Conservation (phyloP, 805 yeast genomes). For the Starmerella bombicola region DNA sequence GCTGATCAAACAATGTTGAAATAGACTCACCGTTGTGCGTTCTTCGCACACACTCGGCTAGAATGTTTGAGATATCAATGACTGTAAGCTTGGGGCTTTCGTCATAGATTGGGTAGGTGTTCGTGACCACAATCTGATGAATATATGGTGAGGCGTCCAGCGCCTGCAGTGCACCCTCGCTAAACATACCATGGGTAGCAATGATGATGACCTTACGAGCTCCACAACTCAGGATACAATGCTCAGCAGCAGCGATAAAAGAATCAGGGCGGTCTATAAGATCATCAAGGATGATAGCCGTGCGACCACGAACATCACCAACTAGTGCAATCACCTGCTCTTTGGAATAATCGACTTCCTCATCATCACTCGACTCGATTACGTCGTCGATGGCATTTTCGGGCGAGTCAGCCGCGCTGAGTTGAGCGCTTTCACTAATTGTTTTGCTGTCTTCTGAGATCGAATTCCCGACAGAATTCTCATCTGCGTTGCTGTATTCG, state of each 20-base stretch:
- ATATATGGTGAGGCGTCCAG: slow-evolving; percentile 69
- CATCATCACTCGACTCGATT: slow-evolving; percentile 35
- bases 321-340: slow-evolving; percentile 92
- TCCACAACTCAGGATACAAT: slow-evolving; percentile 88
- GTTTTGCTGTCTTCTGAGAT: slow-evolving; percentile 50
- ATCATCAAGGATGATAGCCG: slow-evolving; percentile 90
- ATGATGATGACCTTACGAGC: slow-evolving; percentile 81
- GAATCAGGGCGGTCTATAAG: slow-evolving; percentile 93
- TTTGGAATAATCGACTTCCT: slow-evolving; percentile 52
- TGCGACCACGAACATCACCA: slow-evolving; percentile 84
- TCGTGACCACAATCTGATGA: slow-evolving; percentile 87
- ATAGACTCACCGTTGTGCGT: slow-evolving; percentile 97
- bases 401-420: background rate
- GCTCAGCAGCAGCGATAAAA: slow-evolving; percentile 96
- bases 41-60: slow-evolving; percentile 97
- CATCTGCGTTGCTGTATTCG: background rate
- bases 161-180: slow-evolving; percentile 71
- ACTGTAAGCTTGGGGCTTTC: slow-evolving; percentile 60
- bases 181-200: slow-evolving; percentile 93
- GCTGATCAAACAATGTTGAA: slow-evolving; percentile 80
- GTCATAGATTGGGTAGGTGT: slow-evolving; percentile 79
- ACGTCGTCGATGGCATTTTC: slow-evolving; percentile 6
- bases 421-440: background rate
- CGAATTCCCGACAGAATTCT: background rate
- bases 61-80: slow-evolving; percentile 86